phyloP scores from a whole-genome alignment of 208 protist genomes.

The Leishmania amazonensis region DNA sequence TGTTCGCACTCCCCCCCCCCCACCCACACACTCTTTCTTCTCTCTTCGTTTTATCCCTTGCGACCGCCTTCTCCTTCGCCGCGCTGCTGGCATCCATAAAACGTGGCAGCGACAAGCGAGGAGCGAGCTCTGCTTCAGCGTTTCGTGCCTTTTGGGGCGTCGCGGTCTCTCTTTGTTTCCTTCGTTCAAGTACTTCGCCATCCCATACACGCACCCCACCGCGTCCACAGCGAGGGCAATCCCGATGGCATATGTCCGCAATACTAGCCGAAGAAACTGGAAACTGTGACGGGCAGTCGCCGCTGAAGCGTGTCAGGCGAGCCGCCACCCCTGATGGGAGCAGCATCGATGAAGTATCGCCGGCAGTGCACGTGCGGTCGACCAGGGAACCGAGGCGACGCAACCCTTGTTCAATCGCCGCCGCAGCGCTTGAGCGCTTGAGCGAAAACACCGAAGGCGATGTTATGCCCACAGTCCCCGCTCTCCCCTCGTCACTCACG shows the following conservation, averaged over 20 bases:
- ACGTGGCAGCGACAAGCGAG: not conserved
- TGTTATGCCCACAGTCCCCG: too few relatives aligned
- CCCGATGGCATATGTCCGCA: not conserved
- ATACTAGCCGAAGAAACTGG: not conserved
- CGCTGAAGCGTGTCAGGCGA: not conserved
- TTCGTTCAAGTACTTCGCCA: too few relatives aligned
- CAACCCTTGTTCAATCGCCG: not conserved
- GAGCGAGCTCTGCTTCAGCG: not conserved
- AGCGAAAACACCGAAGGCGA: not conserved
- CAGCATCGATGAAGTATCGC: not conserved
- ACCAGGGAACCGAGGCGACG: not conserved
- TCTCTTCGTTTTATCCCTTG: conserved; percentile 1
- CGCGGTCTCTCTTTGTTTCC: not conserved
- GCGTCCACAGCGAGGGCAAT: not conserved
- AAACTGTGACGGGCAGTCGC: not conserved
- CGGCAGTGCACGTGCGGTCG: not conserved
- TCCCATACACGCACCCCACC: not conserved
- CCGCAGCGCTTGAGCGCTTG: not conserved
- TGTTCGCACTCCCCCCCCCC: not conserved
- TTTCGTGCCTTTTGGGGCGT: not conserved
- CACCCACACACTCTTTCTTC: not conserved
- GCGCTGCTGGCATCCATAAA: not conserved
- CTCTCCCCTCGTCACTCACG: not conserved
- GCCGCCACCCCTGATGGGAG: not conserved
- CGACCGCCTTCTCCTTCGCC: not conserved